Evolutionary conservation across 257 asterid species (phyloP), one percentile per base, ranked within the genome.

Genomic region (Scutellaria minor): DNA sequence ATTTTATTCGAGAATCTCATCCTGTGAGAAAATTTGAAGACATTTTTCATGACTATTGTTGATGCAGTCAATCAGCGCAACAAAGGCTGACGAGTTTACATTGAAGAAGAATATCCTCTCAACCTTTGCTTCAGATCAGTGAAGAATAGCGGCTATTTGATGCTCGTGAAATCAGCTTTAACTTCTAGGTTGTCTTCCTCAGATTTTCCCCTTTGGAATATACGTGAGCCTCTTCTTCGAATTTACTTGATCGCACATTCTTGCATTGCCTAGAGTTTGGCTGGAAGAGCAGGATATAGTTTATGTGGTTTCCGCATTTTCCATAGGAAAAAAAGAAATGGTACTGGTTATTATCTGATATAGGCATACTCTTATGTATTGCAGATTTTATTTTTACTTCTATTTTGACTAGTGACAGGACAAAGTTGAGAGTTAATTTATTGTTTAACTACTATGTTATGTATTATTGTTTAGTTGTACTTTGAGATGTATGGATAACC

Each of bases 101-200:
- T 79, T 93, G 77, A 93, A 93, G 92, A 93, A 86, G 96, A 93
- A 93, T 70, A 90, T 93, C 65, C 80, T 93, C 20, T 80, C 85
- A 9, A 76, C 89, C 50, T 93, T 89, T 72, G 84, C 79, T 68
- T 81, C 77, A 68, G 84, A 75, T 68, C 83, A 66, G 69, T 69
- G 81, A 79, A 69, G 39, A 66, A 70, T 45, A 11, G 51, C 60
- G 40, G 70, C 68, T 20, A 56, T 22, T 44, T 22, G 62, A 73
- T 54, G 27, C 47, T 37, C 66, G 39, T 35, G 78, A 52, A 27
- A 50, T 47, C 72, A 7, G 56, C 37, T 66, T 57, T n/a, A 65
- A 68, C 70, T 54, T 65, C 11, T 13, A 55, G 40, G 24, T 15
- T 58, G 56, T 72, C 54, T 15, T 46, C 66, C 37, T 50, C 47